These are phyloP conservation scores for Cenococcum geophilum DNA, from an alignment of 495 filamentous ascomycete genomes.

Conservation along the genomic window DNA sequence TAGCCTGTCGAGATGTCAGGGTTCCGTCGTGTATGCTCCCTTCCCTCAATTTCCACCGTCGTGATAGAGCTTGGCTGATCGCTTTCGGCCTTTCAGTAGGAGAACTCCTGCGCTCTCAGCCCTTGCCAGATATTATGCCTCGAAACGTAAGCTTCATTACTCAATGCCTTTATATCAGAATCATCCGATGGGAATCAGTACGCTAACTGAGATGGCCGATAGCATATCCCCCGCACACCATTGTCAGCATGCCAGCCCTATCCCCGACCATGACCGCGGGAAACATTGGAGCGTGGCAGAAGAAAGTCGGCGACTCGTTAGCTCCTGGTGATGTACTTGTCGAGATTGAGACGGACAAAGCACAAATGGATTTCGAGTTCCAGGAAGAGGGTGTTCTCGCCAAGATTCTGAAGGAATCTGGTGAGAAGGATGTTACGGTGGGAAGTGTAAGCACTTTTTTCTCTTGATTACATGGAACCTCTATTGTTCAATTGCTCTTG, in stretches of 20 bases:
- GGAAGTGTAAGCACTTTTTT: conserved; percentile 62
- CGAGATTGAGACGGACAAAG: conserved; percentile 99
- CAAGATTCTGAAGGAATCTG: conserved; percentile 88
- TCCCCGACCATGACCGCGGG: conserved; percentile 96
- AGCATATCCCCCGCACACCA: conserved; percentile 87
- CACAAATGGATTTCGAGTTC: conserved; percentile 99
- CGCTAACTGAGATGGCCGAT: conserved; percentile 32
- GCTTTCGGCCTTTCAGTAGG: conserved; percentile 15
- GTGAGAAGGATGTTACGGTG: conserved; percentile 91
- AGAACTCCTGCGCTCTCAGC: conserved; percentile 51
- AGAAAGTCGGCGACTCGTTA: conserved; percentile 85
- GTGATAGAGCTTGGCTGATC: conserved; percentile 19
- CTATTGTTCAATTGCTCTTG: background rate
- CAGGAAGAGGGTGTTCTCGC: conserved; percentile 96
- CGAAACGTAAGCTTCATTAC: conserved; percentile 55
- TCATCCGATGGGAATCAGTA: background rate
- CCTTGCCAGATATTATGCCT: conserved; percentile 67
- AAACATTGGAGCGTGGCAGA: conserved; percentile 97
- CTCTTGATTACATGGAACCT: conserved; percentile 9
- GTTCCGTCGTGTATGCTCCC: conserved; percentile 18
- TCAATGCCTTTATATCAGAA: background rate
- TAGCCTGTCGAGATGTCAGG: conserved; percentile 12
- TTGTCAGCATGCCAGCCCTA: conserved; percentile 96
- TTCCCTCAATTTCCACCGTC: background rate
- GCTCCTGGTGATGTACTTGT: conserved; percentile 94